These are phyloP conservation scores for Spergularia azorica DNA, from an alignment of 179 eudicot genomes.

Conservation along the genomic window DNA sequence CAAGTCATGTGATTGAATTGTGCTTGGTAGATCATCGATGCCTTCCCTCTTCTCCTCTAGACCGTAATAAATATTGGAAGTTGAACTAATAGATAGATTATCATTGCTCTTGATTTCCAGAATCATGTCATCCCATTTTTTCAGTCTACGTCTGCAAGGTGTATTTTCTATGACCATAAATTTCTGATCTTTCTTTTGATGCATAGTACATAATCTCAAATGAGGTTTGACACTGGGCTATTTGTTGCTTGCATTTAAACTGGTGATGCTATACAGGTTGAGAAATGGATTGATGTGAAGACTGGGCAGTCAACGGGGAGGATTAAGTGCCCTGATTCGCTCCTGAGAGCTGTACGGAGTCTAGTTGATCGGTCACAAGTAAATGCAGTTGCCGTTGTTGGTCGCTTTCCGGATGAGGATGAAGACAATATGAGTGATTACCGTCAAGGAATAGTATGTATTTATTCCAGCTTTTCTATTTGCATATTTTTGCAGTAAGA, in stretches of 20 bases:
- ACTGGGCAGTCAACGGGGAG: slow-evolving; percentile 90
- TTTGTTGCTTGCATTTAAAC: slow-evolving; percentile 10
- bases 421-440: slow-evolving; percentile 62
- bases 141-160: slow-evolving; percentile 8
- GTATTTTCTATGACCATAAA: slow-evolving; percentile 1
- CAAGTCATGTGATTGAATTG: too few species aligned
- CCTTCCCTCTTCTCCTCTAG: too few species aligned
- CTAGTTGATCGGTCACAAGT: slow-evolving; percentile 58
- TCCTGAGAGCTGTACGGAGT: slow-evolving; percentile 70
- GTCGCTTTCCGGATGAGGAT: slow-evolving; percentile 93
- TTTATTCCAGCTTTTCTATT: not conserved
- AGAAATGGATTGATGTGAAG: slow-evolving; percentile 78
- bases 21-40: too few species aligned
- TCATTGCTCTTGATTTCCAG: too few species aligned
- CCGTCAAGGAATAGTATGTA: slow-evolving; percentile 74
- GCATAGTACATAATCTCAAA: not conserved
- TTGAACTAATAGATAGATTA: too few species aligned
- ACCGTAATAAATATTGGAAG: too few species aligned
- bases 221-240: not conserved
- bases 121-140: not conserved
- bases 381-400: slow-evolving; percentile 89
- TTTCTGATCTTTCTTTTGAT: not conserved
- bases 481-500: not conserved
- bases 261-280: slow-evolving; percentile 49
- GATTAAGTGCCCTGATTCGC: slow-evolving; percentile 76